Conservation (phyloP, 2,329 filamentous ascomycete genomes). For the Mycosphaerella sp. region DNA sequence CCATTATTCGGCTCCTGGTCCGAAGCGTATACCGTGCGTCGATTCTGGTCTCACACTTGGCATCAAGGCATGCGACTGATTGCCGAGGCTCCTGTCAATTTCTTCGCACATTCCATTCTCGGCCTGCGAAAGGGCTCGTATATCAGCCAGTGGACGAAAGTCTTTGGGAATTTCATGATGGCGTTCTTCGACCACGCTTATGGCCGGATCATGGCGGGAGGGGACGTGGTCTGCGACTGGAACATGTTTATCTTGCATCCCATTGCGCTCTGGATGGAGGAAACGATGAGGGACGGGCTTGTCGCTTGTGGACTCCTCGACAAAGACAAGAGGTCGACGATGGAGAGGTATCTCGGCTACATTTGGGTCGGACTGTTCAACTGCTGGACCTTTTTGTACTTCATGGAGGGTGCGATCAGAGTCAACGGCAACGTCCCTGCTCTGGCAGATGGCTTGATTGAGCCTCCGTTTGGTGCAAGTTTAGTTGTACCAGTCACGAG, state of each 20-base stretch:
- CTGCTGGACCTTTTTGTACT: constrained; percentile 4
- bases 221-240: not conserved
- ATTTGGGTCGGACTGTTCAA: not conserved
- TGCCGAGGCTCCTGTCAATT: constrained; percentile 2
- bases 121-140: not conserved
- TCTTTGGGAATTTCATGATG: constrained; percentile 4
- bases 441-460: not conserved
- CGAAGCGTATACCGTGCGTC: not conserved
- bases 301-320: not conserved
- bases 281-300: not conserved
- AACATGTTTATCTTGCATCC: not conserved
- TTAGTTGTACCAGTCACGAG: not conserved
- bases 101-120: not conserved
- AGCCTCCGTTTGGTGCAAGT: not conserved
- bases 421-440: not conserved
- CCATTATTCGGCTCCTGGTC: constrained; percentile 1
- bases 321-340: not conserved
- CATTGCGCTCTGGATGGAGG: constrained; percentile 1
- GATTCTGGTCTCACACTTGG: constrained; percentile 7
- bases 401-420: constrained; percentile 1
- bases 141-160: not conserved
- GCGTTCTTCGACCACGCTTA: constrained; percentile 7
- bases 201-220: constrained; percentile 1
- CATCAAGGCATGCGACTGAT: constrained; percentile 5
- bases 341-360: constrained; percentile 1